Evolutionary conservation across 305 asterid species (phyloP).

Genomic region (Coffea humblotiana): DNA sequence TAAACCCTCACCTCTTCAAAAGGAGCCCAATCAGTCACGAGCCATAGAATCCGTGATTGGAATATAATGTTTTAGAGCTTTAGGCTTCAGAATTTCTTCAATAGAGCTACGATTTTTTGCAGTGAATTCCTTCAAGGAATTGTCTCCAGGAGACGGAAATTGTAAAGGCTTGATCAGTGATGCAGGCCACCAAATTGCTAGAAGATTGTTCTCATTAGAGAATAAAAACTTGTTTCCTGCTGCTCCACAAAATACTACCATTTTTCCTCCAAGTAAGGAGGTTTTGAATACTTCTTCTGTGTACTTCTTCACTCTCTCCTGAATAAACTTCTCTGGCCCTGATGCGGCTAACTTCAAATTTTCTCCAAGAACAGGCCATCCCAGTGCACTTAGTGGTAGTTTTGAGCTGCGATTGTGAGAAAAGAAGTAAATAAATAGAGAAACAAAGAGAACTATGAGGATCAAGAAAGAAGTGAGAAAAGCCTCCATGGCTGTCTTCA

Average conservation of each 20-base stretch:
- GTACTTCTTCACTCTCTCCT: conserved; percentile 26
- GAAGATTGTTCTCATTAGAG: conserved; percentile 54
- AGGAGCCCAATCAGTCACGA: neutral
- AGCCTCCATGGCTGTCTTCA: no score
- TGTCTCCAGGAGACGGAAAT: neutral
- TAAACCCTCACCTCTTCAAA: neutral
- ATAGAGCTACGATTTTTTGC: neutral
- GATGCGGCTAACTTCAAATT: conserved; percentile 22
- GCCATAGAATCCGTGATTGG: neutral
- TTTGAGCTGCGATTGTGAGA: conserved; percentile 3
- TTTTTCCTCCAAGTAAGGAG: conserved; percentile 41
- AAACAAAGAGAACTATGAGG: no score
- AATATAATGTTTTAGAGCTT: neutral
- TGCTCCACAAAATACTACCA: conserved; percentile 50
- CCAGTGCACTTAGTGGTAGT: conserved; percentile 61
- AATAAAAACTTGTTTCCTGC: conserved; percentile 55
- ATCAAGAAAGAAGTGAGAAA: no score
- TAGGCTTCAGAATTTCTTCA: neutral
- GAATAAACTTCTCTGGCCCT: conserved; percentile 46
- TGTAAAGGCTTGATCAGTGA: neutral
- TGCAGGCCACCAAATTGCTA: conserved; percentile 14
- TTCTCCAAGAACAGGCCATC: conserved; percentile 69
- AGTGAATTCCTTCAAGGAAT: neutral
- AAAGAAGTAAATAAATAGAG: no score
- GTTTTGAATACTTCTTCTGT: conserved; percentile 43